Base-by-base conservation (phyloP, 306 rosid species). In the Bauhinia variegata region DNA sequence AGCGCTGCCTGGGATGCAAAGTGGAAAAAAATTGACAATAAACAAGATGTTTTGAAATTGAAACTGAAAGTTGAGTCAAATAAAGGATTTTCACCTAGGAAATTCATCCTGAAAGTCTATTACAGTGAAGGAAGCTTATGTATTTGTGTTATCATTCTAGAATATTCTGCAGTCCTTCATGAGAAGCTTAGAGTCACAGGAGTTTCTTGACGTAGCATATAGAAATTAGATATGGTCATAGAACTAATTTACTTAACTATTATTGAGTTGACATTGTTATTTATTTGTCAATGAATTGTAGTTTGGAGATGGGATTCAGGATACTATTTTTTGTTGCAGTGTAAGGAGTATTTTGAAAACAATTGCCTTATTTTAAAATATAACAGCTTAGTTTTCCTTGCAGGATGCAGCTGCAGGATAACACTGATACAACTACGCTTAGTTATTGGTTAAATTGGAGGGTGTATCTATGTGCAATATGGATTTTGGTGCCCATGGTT, bases 381-480 rank as follows among this genome's bases (percentile, higher is more conserved):
- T 67, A 39, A 56, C 58, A n/a, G 41, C 68, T 15, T 54, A 65
- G 44, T 62, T 76, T 65, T 72, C 6, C 48, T 48, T 19, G 64
- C 86, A 86, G 86, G 83, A 86, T 91, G 96, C 76, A 61, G 79
- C 75, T 39, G 37, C 77, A 67, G 42, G 77, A 34, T 55, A 30
- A 74, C 30, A 49, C 50, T 5, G 85, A 83, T 68, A 54, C 88
- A 37, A 85, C 89, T 17, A 65, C 67, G 71, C 84, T 78, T 43
- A 73, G 87, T 73, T 91, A 86, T 76, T 91, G 95, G 97, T 52
- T 88, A 70, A 81, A 80, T 60, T 91, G 96, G 97, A 85, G 96
- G 77, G 73, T 80, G 36, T 76, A 67, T 19, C 41, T 83, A 18
- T 85, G 91, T 77, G 73, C 84, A 54, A 63, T 67, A 72, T 81